Evolutionary conservation across 2,329 filamentous ascomycete species (phyloP), one percentile per base, ranked within the genome.

Genomic region (Nothopassalora personata): DNA sequence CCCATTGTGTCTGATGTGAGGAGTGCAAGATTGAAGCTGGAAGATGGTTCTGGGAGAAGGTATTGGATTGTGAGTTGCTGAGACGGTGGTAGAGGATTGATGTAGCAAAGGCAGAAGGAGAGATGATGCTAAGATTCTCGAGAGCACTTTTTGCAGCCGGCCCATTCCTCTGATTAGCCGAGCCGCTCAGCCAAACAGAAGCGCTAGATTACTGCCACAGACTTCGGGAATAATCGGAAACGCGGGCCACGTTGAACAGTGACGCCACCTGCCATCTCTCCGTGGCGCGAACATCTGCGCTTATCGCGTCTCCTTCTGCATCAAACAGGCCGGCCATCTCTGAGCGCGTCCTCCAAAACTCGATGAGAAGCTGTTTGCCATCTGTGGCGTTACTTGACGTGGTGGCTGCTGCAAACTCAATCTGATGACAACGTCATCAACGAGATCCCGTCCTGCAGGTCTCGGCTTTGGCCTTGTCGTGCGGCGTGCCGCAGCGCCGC

Each of bases 1-100:
- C 68, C 72, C 72, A 74, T 74, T 70, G 63, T 73, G 68, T 61
- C 64, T 67, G 62, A 31, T 59, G 54, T 56, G 46, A 45, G 19
- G 28, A 49, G 30, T 48, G 49, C 13, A 39, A 43, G 51, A 28
- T 36, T 45, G 34, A 13, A 15, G 43, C 15, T 18, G 39, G 50
- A 39, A 13, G 30, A 53, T 53, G 18, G 50, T 30, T 27, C 18
- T 19, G 30, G 36, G 50, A 53, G 39, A 53, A 36, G 13, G 50
- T 36, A 36, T 36, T 19, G 13, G 39, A 18, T 8, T 18, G 13
- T 18, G 39, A n/a, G 18, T 10, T 18, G 39, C 39, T 18, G 39
- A 43, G 39, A 28, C 28, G 18, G 19, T 49, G 46, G 46, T 49
- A 31, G 28, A 49, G 10, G 19, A 11, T 34, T 31, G 34, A 36